Evolutionary conservation across 1,284 basidiomycete genomes (phyloP).

Genomic region (Coniophora puteana): DNA sequence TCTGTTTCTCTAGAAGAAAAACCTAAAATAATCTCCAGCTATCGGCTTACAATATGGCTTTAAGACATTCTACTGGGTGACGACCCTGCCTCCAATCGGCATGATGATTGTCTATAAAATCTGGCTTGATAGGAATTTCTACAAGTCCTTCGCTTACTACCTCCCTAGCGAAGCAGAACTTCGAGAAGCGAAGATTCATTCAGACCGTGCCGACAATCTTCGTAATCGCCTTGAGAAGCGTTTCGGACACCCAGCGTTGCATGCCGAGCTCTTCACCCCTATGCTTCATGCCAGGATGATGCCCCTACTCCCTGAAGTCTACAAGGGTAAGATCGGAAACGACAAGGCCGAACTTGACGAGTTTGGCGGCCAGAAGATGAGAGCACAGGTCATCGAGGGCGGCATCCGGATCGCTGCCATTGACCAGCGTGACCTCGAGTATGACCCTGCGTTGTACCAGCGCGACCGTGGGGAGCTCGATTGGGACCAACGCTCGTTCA

Average conservation of each 20-base stretch:
- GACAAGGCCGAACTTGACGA: slow-evolving; percentile 65
- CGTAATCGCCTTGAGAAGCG: slow-evolving; percentile 75
- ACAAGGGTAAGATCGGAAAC: slow-evolving; percentile 64
- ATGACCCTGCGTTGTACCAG: slow-evolving; percentile 68
- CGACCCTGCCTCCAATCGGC: slow-evolving; percentile 74
- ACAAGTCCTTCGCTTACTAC: slow-evolving; percentile 76
- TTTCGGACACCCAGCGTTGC: slow-evolving; percentile 83
- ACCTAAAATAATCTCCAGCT: slow-evolving; percentile 40
- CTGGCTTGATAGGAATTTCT: slow-evolving; percentile 69
- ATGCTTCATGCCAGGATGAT: slow-evolving; percentile 87
- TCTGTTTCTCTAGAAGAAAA: not conserved
- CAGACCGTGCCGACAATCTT: slow-evolving; percentile 62
- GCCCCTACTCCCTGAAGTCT: slow-evolving; percentile 70
- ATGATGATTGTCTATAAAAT: slow-evolving; percentile 80
- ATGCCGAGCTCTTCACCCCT: slow-evolving; percentile 79
- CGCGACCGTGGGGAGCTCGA: slow-evolving; percentile 78
- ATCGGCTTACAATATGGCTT: slow-evolving; percentile 83
- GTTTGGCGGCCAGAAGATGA: slow-evolving; percentile 71
- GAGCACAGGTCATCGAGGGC: slow-evolving; percentile 66
- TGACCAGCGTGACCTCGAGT: slow-evolving; percentile 71
- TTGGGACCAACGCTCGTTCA: slow-evolving; percentile 72
- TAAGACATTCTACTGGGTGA: slow-evolving; percentile 68
- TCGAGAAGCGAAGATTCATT: slow-evolving; percentile 65
- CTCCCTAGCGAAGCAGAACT: slow-evolving; percentile 71
- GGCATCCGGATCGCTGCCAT: slow-evolving; percentile 78